Percentiles rank a stretch among this genome's conserved stretches.
Evolutionary conservation across 352 stramenopile genomes (phyloP).

Genomic region (Phytophthora quininea): DNA sequence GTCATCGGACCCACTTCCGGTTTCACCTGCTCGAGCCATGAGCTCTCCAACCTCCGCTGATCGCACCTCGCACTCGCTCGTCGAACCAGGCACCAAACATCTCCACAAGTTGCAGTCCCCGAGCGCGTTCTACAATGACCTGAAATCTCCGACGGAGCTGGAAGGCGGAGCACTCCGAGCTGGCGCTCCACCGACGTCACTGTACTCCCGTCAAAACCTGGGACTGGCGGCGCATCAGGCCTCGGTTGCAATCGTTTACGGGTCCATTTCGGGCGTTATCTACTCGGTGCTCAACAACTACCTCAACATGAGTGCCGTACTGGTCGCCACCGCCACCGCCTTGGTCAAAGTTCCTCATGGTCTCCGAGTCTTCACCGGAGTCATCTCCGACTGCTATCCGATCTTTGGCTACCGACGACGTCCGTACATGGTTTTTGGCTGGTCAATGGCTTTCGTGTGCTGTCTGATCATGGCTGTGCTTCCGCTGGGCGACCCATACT

Average conservation of each 20-base stretch:
- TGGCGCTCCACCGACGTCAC: slow-evolving; percentile 38
- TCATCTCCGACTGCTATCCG: slow-evolving; percentile 50
- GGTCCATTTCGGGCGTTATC: slow-evolving; percentile 36
- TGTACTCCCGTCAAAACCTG: slow-evolving; percentile 40
- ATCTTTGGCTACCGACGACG: slow-evolving; percentile 51
- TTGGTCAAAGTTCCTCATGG: slow-evolving; percentile 42
- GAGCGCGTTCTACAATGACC: slow-evolving; percentile 14
- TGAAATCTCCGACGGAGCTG: slow-evolving; percentile 25
- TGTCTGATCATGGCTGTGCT: slow-evolving; percentile 45
- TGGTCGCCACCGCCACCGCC: slow-evolving; percentile 38
- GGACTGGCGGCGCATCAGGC: slow-evolving; percentile 46
- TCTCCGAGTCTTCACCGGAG: slow-evolving; percentile 48
- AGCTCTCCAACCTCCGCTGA: slow-evolving; percentile 13
- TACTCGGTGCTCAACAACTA: slow-evolving; percentile 68
- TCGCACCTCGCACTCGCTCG: slow-evolving; percentile 13
- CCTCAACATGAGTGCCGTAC: slow-evolving; percentile 47
- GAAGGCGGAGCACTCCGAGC: slow-evolving; percentile 39
- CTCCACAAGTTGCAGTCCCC: slow-evolving; percentile 24
- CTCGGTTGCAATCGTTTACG: slow-evolving; percentile 44
- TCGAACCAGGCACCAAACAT: neutral
- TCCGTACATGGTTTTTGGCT: slow-evolving; percentile 53
- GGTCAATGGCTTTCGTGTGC: slow-evolving; percentile 34
- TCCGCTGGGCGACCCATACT: slow-evolving; percentile 52
- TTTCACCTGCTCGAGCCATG: slow-evolving; percentile 13
- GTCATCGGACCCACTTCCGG: slow-evolving; percentile 3